Base-by-base conservation (phyloP, 495 filamentous ascomycete genomes). In the Tuber borchii region DNA sequence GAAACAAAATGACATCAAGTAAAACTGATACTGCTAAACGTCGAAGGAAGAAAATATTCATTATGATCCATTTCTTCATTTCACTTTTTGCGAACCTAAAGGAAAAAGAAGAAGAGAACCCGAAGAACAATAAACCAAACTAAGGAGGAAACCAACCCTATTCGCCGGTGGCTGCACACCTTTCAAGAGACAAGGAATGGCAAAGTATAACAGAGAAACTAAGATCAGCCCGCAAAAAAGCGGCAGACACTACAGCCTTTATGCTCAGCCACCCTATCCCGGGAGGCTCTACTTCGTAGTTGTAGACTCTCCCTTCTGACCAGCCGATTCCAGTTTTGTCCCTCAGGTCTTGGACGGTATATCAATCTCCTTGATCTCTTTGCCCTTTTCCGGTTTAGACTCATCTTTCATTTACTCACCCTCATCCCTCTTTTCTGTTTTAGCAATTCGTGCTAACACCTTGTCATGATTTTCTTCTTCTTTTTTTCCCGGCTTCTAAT, bases 401-500 rank as follows among this genome's bases (percentile, higher is more conserved):
- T 61, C 17, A 74, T 77, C 78, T 48, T 81, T 81, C 79, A 75
- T 72, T 22, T 77, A 72, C 16, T 77, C 74, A 3, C 77, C 79
- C 37, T 71, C 69, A 22, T 56, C 70, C 31, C 48, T 73, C 37
- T 65, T 78, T 22, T 56, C 75, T 45, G 68, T 79, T 44, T n/a
- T 70, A 31, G 45, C 73, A 68, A 70, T 45, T 65, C 74, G 78
- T 71, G 72, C 48, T 26, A 77, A 71, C 17, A 73, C 76, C 70
- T 82, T 73, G 34, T 80, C 78, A 40, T 83, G 74, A 26, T 82
- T 74, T 69, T 80, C 73, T 44, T 76, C 76, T 56, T 75, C 73
- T n/a, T n/a, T n/a, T 12, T 75, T 73, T 76, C 95, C 94, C 83
- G 97, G 92, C 75, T 93, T 93, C 71, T 56, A 22, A 56, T 89